Conservation (phyloP, 306 rosid genomes). For the Castanopsis chinensis region DNA sequence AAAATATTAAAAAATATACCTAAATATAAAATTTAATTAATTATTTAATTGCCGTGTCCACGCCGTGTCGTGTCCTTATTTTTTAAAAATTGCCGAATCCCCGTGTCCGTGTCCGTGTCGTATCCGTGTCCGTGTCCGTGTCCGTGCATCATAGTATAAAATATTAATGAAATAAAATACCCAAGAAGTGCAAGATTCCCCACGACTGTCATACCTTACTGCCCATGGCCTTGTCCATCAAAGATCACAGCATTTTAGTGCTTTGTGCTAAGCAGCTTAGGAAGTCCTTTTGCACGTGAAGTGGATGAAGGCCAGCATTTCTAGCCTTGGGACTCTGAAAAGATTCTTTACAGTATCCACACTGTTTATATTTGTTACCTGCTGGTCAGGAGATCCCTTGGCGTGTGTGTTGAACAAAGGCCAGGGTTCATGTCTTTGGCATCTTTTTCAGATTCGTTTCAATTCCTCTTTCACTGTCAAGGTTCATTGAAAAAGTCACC, state of each 20-base stretch:
- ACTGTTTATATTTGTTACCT: background rate
- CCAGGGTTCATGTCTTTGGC: background rate
- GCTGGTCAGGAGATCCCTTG: background rate
- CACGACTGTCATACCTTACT: background rate
- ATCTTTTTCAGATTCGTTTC: background rate
- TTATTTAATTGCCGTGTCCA: no score
- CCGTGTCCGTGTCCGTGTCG: no score
- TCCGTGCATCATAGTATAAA: no score
- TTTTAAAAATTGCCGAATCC: no score
- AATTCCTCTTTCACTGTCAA: background rate
- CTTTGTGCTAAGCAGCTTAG: background rate
- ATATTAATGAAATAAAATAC: background rate
- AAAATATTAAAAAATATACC: no score
- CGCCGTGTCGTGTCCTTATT: no score
- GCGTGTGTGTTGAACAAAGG: background rate
- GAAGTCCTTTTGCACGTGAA: background rate
- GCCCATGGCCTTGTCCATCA: background rate
- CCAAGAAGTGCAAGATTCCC: background rate
- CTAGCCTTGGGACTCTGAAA: background rate
- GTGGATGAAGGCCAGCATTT: no score
- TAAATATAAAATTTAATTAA: no score
- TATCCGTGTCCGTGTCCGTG: no score
- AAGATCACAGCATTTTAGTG: background rate
- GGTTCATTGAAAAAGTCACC: background rate
- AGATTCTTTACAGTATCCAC: background rate